Conservation (phyloP, 2,329 filamentous ascomycete genomes). For the Whalleya microplaca region DNA sequence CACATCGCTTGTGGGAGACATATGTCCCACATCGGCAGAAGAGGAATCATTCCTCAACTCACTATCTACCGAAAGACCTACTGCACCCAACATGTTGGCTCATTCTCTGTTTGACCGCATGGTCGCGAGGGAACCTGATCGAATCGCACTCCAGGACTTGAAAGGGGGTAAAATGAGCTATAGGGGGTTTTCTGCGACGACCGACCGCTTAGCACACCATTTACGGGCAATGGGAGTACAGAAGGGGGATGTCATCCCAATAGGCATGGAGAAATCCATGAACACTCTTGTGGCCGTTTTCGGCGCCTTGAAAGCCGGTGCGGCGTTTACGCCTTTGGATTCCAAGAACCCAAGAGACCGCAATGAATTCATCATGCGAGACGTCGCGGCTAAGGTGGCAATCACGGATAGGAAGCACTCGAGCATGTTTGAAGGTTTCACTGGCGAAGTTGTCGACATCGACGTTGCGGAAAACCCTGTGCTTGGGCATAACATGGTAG, state of each 20-base stretch:
- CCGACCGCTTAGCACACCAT: background rate
- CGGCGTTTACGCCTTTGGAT: slow-evolving; percentile 35
- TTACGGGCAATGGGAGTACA: slow-evolving; percentile 6
- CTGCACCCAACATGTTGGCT: slow-evolving; percentile 1
- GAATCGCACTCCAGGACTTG: slow-evolving; percentile 3
- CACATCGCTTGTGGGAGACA: background rate
- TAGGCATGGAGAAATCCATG: slow-evolving; percentile 29
- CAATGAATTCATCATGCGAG: slow-evolving; percentile 16
- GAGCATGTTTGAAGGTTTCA: background rate
- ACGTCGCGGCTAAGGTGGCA: slow-evolving; percentile 12
- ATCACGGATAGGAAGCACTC: slow-evolving; percentile 2
- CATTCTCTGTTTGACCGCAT: slow-evolving; percentile 6
- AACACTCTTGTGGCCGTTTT: slow-evolving; percentile 28
- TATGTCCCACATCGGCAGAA: slow-evolving; percentile 6
- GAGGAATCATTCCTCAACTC: slow-evolving; percentile 6
- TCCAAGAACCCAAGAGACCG: slow-evolving; percentile 27
- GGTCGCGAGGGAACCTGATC: background rate
- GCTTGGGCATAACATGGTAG: background rate
- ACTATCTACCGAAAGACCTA: slow-evolving; percentile 1
- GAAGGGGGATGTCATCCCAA: slow-evolving; percentile 17
- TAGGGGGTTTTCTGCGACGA: too few relatives aligned
- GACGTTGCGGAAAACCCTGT: too few relatives aligned
- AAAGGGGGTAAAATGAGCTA: background rate
- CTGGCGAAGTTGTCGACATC: too few relatives aligned
- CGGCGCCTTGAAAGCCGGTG: slow-evolving; percentile 34